Base-by-base conservation (phyloP, 257 asterid species). In the Solanum acaule region DNA sequence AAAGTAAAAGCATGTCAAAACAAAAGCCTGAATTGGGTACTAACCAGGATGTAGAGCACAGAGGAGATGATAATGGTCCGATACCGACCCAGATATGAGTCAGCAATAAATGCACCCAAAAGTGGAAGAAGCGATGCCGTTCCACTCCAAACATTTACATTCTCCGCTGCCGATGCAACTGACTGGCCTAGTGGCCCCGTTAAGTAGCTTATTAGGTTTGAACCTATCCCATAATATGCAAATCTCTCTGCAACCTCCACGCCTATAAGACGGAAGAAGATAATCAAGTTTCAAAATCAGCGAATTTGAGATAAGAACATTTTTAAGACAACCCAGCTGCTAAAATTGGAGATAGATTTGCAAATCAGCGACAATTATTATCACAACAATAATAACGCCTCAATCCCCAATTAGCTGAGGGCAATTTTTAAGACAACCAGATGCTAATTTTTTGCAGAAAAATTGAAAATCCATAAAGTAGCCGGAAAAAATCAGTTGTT, bases 101-200 rank as follows among this genome's bases (percentile, higher is more conserved):
- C 94, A 6, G 94, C 93, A 3, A 92, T 42, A 87, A 92, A 87
- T 81, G 91, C 94, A 83, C 94, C 93, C 35, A 91, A 42, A 29
- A 92, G 92, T 4, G 93, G 93, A 86, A 86, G 79, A 91, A 91
- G 91, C 65, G 52, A 25, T 61, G 92, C 89, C 33, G 90, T 73
- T 14, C 94, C 93, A 15, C 91, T 86, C 94, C 94, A 92, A 27
- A 68, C 83, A 76, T 92, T 92, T 18, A 92, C 87, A 52, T 90
- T 92, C 63, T 65, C 90, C 6, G 93, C 93, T 4, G 93, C 94
- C 7, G 88, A 85, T 5, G 93, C 94, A 6, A 90, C 90, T 22
- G 94, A 89, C 49, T 90, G 94, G 25, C 92, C 93, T 40, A 92
- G 91, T 75, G 91, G 91, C 35, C 93, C 94, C 12, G 93, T 92